Evolutionary conservation across 2,329 filamentous ascomycete species (phyloP), one percentile per base, ranked within the genome.

Genomic region (Penicillium oxalicum): DNA sequence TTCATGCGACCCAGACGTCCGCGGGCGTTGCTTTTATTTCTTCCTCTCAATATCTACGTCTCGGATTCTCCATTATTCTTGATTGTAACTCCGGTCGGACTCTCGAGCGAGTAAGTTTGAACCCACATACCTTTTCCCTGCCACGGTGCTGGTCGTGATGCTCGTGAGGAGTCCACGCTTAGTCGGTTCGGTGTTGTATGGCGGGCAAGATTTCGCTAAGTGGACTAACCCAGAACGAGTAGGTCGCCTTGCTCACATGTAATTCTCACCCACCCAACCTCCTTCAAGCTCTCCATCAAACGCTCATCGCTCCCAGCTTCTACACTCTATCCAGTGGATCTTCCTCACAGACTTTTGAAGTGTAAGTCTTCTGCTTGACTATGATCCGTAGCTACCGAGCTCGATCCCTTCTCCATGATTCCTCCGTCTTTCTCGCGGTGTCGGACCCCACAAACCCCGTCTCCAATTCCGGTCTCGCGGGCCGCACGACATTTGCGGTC

Each of bases 401-500:
- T 4, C 12, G 12, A 24, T 27, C 9, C 24, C 27, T 38, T 59
- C 48, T 58, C 27, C 40, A 46, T 12, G 51, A 47, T 59, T 56
- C 50, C 51, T 44, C 53, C 39, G 38, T 47, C 45, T 59, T 56
- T 51, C 47, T 44, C 34, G 26, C 42, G 48, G 39, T 44, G 42
- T 43, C 46, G 47, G 45, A 50, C 57, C 56, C 56, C 57, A 57
- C 57, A 60, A 53, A 53, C 44, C 44, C 36, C 47, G 50, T 55
- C 58, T 59, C 56, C 57, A 61, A 59, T 58, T 60, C 51, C 56
- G 56, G 49, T 46, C 50, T 37, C 44, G 35, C 44, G 38, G 47
- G 50, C 51, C 49, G 39, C 48, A 48, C 44, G 25, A 38, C 35
- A 35, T 28, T 40, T 44, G 11, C 29, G 29, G 29, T 32, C 29